Base-by-base conservation (phyloP, 2,329 filamentous ascomycete species). In the Diaporthe longicolla region DNA sequence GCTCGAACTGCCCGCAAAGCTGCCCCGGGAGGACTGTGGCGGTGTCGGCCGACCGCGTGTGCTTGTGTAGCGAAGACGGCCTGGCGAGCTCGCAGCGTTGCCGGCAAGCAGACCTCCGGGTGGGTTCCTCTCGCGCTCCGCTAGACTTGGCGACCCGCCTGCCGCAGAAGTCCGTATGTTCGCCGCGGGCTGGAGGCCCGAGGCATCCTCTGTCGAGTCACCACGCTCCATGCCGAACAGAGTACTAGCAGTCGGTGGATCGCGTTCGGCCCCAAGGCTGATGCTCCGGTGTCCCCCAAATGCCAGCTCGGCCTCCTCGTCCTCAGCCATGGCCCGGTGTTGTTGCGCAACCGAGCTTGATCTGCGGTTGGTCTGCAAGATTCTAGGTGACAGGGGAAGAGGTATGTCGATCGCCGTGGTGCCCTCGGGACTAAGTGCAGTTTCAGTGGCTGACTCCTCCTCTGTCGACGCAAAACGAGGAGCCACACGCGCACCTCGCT, bases 401-500 rank as follows among this genome's bases (percentile, higher is more conserved):
- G 93, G 93, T 55, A 95, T 95, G 76, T 94, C 92, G 71, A 94
- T 94, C 1, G 92, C 92, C 26, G 87, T 91, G 0, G 90, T 90
- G 4, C 89, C 89, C 72, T 89, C 85, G 69, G 86, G 84, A 15
- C 85, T 87, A 37, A 84, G 74, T 19, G 82, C 81, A 17, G 80
- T 74, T 50, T 80, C 65, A 84, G 82, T 77, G 77, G 79, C 80
- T 83, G 82, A 78, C 83, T 79, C 79, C 71, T 79, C 77, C 74
- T 78, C 81, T 35, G 70, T 79, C 68, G 76, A 78, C 54, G 69
- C 77, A 73, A 75, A 78, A 21, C 77, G 79, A 65, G 75, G 79
- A 71, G 80, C 76, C 73, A 77, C 76, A 66, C 80, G 80, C 45
- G 78, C 76, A 15, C 65, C 75, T 63, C 75, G 37, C n/a, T 78